These are phyloP conservation scores for Akanthomyces uredinophilus DNA, from an alignment of 2,329 filamentous ascomycete species.

Conservation along the genomic window DNA sequence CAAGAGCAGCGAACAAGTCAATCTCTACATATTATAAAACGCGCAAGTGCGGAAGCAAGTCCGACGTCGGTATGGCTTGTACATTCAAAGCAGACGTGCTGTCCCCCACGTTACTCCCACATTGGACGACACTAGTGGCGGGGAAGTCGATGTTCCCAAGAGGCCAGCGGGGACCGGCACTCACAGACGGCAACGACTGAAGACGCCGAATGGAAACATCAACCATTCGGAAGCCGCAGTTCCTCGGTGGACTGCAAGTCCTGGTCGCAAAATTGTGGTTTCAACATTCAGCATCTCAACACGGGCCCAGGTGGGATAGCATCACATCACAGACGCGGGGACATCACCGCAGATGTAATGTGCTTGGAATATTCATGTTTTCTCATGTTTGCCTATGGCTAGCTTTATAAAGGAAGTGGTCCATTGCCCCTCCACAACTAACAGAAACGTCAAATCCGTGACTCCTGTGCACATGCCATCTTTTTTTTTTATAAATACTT, in stretches of 20 bases:
- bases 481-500: slow-evolving; percentile 25
- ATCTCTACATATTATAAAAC: neutral
- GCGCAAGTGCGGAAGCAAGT: too few species aligned
- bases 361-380: slow-evolving; percentile 28
- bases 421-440: slow-evolving; percentile 18
- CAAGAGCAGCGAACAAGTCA: neutral
- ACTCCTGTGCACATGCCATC: slow-evolving; percentile 36
- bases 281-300: neutral
- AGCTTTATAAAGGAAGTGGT: slow-evolving; percentile 26
- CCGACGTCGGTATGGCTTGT: slow-evolving; percentile 5
- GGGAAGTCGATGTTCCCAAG: neutral
- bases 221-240: neutral
- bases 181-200: neutral
- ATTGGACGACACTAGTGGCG: neutral
- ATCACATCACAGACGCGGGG: neutral
- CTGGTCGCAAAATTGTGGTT: too few species aligned
- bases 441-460: slow-evolving; percentile 36
- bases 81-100: neutral
- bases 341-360: neutral
- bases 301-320: neutral
- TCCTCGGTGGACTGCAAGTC: too few species aligned
- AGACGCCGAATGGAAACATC: neutral
- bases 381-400: slow-evolving; percentile 34
- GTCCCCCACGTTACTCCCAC: slow-evolving; percentile 4
- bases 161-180: neutral